Evolutionary conservation across 257 asterid species (phyloP), one percentile per base, ranked within the genome.

Genomic region (Solanum pennellii): DNA sequence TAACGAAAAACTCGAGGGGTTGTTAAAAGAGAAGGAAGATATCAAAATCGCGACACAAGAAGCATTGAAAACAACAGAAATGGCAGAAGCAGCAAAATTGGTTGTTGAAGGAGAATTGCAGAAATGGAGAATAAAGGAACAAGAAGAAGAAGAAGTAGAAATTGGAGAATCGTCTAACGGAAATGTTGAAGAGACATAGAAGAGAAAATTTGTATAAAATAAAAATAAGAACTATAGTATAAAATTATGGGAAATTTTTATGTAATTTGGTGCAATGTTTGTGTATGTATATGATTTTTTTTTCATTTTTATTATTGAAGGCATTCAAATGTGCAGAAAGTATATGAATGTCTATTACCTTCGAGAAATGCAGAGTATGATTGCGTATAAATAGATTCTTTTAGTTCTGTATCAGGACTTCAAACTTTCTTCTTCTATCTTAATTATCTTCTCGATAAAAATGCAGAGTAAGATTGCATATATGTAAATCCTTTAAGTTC

Each of bases 41-140:
- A 88, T 91, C 89, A 93, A 92, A 91, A 89, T 89, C n/a, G 93
- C 93, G 12, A 94, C 98, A 23, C 89, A 86, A 42, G 97, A 92
- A 86, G 98, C 98, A 2, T 13, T 94, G 82, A 94, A 86, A 91
- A 94, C 90, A 88, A 97, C 97, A 49, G 97, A 95, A 86, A 94
- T 91, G 98, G 97, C 99, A 1, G 99, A 94, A 88, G 95, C 96
- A 3, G 99, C 98, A 4, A 94, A 92, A 88, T 93, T 89, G 83
- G 95, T 97, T 0, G 98, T 97, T 20, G 99, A 95, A 86, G 95
- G 97, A 83, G 99, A 97, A 65, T 92, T 95, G 4, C 92, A 94
- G 84, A 94, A 96, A 90, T 92, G 98, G 97, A 92, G 96, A 11
- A 96, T 95, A 77, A 91, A 92, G 66, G 98, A 97, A 79, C 94